Evolutionary conservation across 345 rosid genomes (phyloP), one percentile per base, ranked within the genome.

Genomic region (Ceriops decandra): DNA sequence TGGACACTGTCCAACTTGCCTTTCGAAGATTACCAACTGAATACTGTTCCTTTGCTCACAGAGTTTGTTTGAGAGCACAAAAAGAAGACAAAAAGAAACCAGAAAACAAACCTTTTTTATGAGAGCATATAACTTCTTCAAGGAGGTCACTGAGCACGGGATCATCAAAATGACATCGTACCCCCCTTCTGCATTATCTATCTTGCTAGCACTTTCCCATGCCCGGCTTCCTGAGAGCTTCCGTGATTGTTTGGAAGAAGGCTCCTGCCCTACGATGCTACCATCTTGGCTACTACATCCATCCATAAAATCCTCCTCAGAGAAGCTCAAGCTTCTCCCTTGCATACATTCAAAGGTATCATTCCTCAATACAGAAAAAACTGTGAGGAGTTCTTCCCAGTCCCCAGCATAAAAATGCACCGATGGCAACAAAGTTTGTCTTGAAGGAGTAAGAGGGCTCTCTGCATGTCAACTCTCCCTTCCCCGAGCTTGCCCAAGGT

Each of bases 191-290:
- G 86, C 93, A 68, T 85, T 85, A 81, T 86, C 88, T 6, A 77
- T 79, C 79, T 90, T 97, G 26, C 76, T 89, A 1, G 97, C 99
- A 75, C 95, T 77, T 76, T 95, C 99, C 99, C 99, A 95, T 19
- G 97, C 97, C 74, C 86, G 86, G 80, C 97, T 95, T 76, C 99
- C 95, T 0, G 97, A 95, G 61, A 91, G 97, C 85, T 90, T 95
- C 71, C 95, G 83, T 19, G 99, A 88, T 4, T 90, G 70, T 81
- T 95, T 89, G 0, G 93, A 88, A 70, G 86, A 82, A 71, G 79
- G 67, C 58, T 91, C 99, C 47, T 74, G 96, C 19, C 86, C 90
- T 49, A 84, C 74, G 52, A 82, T 79, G 86, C 97, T 88, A n/a
- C 97, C 99, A 59, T 93, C 97, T 71, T 85, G 97, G 82, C 97